These are phyloP conservation scores for Leishmania tarentolae DNA, from an alignment of 208 protist genomes.

Conservation along the genomic window DNA sequence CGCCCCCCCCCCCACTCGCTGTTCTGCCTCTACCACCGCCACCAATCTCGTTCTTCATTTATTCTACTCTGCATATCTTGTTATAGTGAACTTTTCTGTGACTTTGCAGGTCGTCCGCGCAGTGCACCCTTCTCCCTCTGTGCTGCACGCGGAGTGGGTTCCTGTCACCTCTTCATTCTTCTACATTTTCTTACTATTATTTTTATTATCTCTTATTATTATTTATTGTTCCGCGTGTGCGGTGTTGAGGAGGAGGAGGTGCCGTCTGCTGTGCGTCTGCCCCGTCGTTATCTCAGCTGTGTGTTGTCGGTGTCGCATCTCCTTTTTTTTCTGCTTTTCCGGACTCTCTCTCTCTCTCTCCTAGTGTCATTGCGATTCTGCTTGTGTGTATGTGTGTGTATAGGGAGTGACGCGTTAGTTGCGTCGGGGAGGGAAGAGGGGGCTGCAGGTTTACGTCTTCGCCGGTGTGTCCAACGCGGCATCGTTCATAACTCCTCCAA, in stretches of 20 bases:
- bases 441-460: not conserved
- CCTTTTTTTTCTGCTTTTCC: too few species aligned
- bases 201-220: not conserved
- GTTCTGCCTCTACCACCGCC: not conserved
- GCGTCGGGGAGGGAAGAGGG: too few species aligned
- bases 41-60: not conserved
- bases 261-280: not conserved
- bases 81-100: not conserved
- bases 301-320: too few species aligned
- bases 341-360: not conserved
- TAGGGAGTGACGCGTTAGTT: not conserved
- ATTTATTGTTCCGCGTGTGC: too few species aligned
- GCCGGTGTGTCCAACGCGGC: not conserved
- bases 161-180: not conserved
- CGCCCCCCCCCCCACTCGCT: not conserved
- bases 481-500: not conserved
- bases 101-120: not conserved
- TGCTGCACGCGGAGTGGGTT: not conserved
- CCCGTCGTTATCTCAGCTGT: too few species aligned
- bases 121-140: not conserved
- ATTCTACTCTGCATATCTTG: not conserved
- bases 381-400: not conserved
- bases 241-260: too few species aligned
- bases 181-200: not conserved
- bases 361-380: not conserved